These are phyloP conservation scores for Penicillium brevicompactum DNA, from an alignment of 2,329 filamentous ascomycete species.

Conservation along the genomic window DNA sequence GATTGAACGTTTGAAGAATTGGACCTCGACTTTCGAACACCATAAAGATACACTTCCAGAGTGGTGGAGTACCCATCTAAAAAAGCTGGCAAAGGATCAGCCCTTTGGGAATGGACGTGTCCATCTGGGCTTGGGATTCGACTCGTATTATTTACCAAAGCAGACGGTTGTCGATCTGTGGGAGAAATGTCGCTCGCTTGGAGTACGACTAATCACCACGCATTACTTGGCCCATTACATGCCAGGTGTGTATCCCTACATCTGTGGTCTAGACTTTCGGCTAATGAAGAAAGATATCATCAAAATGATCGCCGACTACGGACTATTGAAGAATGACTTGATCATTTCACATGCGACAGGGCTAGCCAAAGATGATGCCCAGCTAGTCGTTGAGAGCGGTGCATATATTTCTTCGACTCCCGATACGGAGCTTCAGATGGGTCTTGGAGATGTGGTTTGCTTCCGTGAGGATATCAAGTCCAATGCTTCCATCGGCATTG, in stretches of 20 bases:
- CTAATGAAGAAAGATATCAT: too few relatives aligned
- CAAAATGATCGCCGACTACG: conserved; percentile 17
- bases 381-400: conserved; percentile 18
- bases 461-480: conserved; percentile 25
- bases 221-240: too few relatives aligned
- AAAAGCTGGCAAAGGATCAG: too few relatives aligned
- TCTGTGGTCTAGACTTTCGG: too few relatives aligned
- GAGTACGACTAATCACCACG: conserved; percentile 28
- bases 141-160: conserved; percentile 27
- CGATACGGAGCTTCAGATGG: conserved; percentile 36
- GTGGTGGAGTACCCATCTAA: too few relatives aligned
- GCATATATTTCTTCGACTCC: conserved; percentile 31
- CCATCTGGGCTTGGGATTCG: conserved; percentile 32
- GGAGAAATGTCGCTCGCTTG: conserved; percentile 13
- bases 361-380: conserved; percentile 17
- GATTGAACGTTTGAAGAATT: too few relatives aligned
- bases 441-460: conserved; percentile 27
- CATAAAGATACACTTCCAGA: too few relatives aligned
- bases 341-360: conserved; percentile 29
- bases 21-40: too few relatives aligned
- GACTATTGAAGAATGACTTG: conserved; percentile 21
- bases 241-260: too few relatives aligned
- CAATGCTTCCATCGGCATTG: conserved; percentile 25
- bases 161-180: conserved; percentile 26
- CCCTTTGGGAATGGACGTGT: too few relatives aligned